phyloP scores from a whole-genome alignment of 176 grass and related monocot species.

The Rhipidocladum racemiflorum region DNA sequence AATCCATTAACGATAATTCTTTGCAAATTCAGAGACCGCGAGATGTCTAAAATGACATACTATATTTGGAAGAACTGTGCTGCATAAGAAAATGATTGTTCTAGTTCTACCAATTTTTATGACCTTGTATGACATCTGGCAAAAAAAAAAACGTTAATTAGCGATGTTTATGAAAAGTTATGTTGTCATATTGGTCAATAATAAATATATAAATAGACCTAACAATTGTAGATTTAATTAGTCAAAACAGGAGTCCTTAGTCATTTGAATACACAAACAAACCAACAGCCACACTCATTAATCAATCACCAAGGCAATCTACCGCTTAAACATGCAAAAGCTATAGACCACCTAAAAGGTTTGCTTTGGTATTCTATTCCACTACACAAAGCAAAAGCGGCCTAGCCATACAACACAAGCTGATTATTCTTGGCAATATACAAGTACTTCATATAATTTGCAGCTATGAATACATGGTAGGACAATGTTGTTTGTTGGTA shows the following conservation, averaged over 20 bases:
- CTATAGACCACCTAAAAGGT: slow-evolving; percentile 30
- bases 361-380: slow-evolving; percentile 55
- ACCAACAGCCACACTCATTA: slow-evolving; percentile 29
- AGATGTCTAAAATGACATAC: no score
- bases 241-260: neutral
- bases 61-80: no score
- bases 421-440: neutral
- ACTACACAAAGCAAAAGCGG: slow-evolving; percentile 48
- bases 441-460: neutral
- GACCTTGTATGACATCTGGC: no score
- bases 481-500: slow-evolving; percentile 13
- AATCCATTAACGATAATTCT: no score
- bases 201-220: no score
- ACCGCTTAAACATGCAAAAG: slow-evolving; percentile 42
- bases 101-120: no score
- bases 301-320: slow-evolving; percentile 48
- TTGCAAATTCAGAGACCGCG: no score
- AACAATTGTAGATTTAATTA: slow-evolving; percentile 15
- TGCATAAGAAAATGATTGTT: no score
- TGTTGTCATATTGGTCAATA: no score
- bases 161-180: no score
- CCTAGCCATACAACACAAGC: neutral
- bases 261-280: slow-evolving; percentile 9
- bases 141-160: no score
- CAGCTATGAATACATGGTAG: slow-evolving; percentile 10